Evolutionary conservation across 1,284 basidiomycete genomes (phyloP).

Genomic region (Coriolopsis trogii): DNA sequence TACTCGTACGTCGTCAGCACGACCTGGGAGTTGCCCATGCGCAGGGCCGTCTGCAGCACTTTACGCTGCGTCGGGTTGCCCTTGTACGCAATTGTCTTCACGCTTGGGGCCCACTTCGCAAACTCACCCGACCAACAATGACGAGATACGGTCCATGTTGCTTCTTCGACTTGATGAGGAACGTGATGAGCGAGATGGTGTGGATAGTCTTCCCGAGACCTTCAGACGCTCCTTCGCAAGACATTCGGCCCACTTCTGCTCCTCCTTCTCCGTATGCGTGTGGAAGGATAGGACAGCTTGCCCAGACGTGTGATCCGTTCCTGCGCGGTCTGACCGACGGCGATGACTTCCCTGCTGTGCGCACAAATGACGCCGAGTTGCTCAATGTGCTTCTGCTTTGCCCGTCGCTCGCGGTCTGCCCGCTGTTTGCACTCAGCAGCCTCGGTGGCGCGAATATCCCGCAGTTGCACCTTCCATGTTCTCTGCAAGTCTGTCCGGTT

Average conservation of each 20-base stretch:
- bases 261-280: slow-evolving; percentile 93
- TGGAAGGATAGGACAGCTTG: slow-evolving; percentile 90
- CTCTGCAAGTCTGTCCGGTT: slow-evolving; percentile 93
- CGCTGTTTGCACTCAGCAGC: slow-evolving; percentile 91
- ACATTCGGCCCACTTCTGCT: slow-evolving; percentile 96
- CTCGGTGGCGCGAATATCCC: slow-evolving; percentile 92
- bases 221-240: slow-evolving; percentile 98
- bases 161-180: slow-evolving; percentile 92
- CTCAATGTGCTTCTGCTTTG: slow-evolving; percentile 96
- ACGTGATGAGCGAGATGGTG: slow-evolving; percentile 95
- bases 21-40: slow-evolving; percentile 90
- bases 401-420: slow-evolving; percentile 88
- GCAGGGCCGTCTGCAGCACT: slow-evolving; percentile 72
- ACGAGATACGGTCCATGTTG: slow-evolving; percentile 96
- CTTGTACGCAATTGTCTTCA: slow-evolving; percentile 90
- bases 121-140: slow-evolving; percentile 99
- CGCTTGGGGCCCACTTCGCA: slow-evolving; percentile 93
- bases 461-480: slow-evolving; percentile 84
- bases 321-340: slow-evolving; percentile 63
- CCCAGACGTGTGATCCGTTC: slow-evolving; percentile 86
- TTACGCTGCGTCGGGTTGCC: slow-evolving; percentile 87
- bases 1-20: slow-evolving; percentile 98
- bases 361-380: slow-evolving; percentile 88
- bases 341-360: slow-evolving; percentile 81
- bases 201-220: slow-evolving; percentile 95